Evolutionary conservation across 2,329 filamentous ascomycete species (phyloP), one percentile per base, ranked within the genome.

Genomic region (Colletotrichum australisinense): DNA sequence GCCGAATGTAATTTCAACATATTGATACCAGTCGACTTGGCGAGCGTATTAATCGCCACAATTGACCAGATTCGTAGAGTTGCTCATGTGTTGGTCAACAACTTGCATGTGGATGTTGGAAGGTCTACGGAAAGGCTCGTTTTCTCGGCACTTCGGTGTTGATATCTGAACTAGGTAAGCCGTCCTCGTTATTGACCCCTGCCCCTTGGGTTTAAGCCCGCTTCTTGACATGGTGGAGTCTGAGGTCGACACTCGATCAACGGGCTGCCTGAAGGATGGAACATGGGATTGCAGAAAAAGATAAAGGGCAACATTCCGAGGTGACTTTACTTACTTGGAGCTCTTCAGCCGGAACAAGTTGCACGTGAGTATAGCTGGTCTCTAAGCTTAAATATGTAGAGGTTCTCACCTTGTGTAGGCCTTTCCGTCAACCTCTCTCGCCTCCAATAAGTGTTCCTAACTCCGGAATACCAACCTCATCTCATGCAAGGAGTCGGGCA

Each of bases 101-200:
- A 5, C n/a, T 22, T 53, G 66, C 59, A 52, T 28, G 9, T 46
- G 32, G 52, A 4, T 22, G 67, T 57, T n/a, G 19, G 26, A 49
- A 19, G 32, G 59, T 16, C 49, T 24, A 30, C 14, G 49, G 12
- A 59, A 32, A 30, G 16, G 22, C 16, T 69, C 14, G 30, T 26
- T 49, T 28, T 63, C 49, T 69, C 35, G 67, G 67, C 52, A n/a
- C n/a, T 16, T 64, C 67, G 67, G 67, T 69, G 67, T 24, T 57
- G 52, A 35, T 60, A 58, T 58, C 67, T 60, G n/a, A 57, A 38
- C 57, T 24, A 60, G 59, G 67, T n/a, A 64, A 69, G 38, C 42
- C 59, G 32, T n/a, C 52, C 60, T 53, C 59, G 49, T 24, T 8
- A 16, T 26, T n/a, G 24, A 60, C 28, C 68, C 68, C 63, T 67